These are phyloP conservation scores for Pleurotus cornucopiae DNA, from an alignment of 768 basidiomycete species.

Conservation along the genomic window DNA sequence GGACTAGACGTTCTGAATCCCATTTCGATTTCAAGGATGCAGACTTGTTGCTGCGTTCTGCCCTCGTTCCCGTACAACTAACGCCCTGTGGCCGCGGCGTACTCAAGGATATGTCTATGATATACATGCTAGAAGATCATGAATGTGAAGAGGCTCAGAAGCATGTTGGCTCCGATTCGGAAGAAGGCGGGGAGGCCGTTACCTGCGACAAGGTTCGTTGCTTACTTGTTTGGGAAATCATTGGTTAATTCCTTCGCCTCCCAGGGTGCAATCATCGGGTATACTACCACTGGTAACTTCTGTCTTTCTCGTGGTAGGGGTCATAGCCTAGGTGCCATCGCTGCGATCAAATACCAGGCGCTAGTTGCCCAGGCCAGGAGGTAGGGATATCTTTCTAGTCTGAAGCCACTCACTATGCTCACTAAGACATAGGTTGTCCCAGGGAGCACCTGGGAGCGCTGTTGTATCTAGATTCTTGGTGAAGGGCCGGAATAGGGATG, in stretches of 20 bases:
- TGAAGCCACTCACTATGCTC: background rate
- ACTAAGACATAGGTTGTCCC: background rate
- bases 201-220: too few species aligned
- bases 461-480: slow-evolving; percentile 37
- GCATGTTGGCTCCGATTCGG: too few species aligned
- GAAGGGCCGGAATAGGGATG: slow-evolving; percentile 61
- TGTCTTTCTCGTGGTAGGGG: slow-evolving; percentile 79
- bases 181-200: too few species aligned
- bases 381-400: too few species aligned
- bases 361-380: slow-evolving; percentile 18
- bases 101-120: slow-evolving; percentile 69
- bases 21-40: slow-evolving; percentile 29
- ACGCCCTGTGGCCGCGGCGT: slow-evolving; percentile 62
- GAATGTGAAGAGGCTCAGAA: slow-evolving; percentile 20
- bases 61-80: slow-evolving; percentile 65
- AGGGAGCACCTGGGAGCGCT: background rate
- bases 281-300: slow-evolving; percentile 79
- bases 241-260: slow-evolving; percentile 5
- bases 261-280: slow-evolving; percentile 60
- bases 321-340: slow-evolving; percentile 71
- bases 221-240: too few species aligned
- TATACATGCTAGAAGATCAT: slow-evolving; percentile 60
- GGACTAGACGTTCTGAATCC: slow-evolving; percentile 48
- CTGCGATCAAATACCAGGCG: slow-evolving; percentile 48
- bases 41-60: slow-evolving; percentile 48